phyloP scores from a whole-genome alignment of 352 stramenopile genomes.

The Phytophthora sp. region DNA sequence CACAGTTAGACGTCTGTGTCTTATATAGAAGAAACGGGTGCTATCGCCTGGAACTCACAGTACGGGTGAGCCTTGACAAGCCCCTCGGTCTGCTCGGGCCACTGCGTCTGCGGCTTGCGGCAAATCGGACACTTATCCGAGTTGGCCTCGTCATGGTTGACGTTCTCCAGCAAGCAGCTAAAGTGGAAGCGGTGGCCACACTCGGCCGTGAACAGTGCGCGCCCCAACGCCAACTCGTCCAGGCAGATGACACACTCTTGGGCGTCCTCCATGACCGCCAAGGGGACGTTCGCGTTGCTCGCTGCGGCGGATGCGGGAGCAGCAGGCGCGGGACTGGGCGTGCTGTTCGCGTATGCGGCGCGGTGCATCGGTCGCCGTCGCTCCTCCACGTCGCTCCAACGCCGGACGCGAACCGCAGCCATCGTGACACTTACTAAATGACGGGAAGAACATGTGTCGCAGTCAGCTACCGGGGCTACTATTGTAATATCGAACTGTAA shows the following conservation, averaged over 20 bases:
- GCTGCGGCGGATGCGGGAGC: constrained; percentile 27
- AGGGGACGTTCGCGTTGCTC: constrained; percentile 39
- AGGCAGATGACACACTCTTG: constrained; percentile 88
- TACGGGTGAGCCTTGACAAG: constrained; percentile 88
- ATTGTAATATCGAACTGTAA: too few relatives aligned
- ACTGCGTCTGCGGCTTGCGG: constrained; percentile 83
- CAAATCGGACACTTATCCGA: constrained; percentile 90
- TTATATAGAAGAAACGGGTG: not conserved
- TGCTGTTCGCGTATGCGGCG: constrained; percentile 40
- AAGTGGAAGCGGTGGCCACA: constrained; percentile 90
- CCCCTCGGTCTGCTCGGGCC: constrained; percentile 84
- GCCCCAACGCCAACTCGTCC: constrained; percentile 69
- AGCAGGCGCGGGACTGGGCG: constrained; percentile 31
- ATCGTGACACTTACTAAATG: constrained; percentile 6
- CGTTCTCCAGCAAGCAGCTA: constrained; percentile 86
- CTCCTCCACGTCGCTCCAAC: constrained; percentile 75
- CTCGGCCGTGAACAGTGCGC: constrained; percentile 84
- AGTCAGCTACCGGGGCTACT: too few relatives aligned
- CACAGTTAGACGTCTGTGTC: constrained; percentile 1
- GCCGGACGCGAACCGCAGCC: constrained; percentile 53
- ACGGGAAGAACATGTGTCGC: not conserved
- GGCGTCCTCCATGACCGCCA: constrained; percentile 55
- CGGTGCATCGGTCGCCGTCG: constrained; percentile 41
- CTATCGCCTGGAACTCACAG: constrained; percentile 46
- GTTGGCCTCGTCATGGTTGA: constrained; percentile 91